Evolutionary conservation across 306 rosid species (phyloP).

Genomic region (Albizia julibrissin): DNA sequence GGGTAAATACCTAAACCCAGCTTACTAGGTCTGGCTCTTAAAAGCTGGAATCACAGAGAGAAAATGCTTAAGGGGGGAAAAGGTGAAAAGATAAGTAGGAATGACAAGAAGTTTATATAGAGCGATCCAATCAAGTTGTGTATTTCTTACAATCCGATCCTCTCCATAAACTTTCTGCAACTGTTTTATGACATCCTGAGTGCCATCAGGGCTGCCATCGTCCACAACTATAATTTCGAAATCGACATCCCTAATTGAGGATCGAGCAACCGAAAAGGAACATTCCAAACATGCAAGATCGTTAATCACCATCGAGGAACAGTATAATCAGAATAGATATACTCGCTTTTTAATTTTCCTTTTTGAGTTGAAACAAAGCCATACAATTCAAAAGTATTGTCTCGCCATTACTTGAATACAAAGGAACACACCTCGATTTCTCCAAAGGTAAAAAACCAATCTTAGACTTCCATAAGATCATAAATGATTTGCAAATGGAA

Average conservation of each 20-base stretch:
- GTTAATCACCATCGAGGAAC: slow-evolving; percentile 5
- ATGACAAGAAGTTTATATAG: not conserved
- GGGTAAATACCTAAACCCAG: slow-evolving; percentile 77
- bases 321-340: not conserved
- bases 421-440: not conserved
- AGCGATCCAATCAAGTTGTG: slow-evolving; percentile 8
- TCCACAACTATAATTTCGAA: slow-evolving; percentile 90
- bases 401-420: not conserved
- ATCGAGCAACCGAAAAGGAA: slow-evolving; percentile 15
- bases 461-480: not conserved
- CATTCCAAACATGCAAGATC: slow-evolving; percentile 6
- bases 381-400: too few relatives aligned
- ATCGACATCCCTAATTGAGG: slow-evolving; percentile 63
- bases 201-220: slow-evolving; percentile 99
- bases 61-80: slow-evolving; percentile 16
- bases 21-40: slow-evolving; percentile 89
- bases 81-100: not conserved
- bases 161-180: slow-evolving; percentile 86
- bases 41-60: slow-evolving; percentile 51
- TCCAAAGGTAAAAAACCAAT: slow-evolving; percentile 2
- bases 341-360: not conserved
- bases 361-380: too few relatives aligned
- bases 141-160: slow-evolving; percentile 74
- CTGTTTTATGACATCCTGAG: slow-evolving; percentile 81
- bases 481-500: not conserved